phyloP scores from a whole-genome alignment of 495 filamentous ascomycete genomes.

The Wilcoxina mikolae region DNA sequence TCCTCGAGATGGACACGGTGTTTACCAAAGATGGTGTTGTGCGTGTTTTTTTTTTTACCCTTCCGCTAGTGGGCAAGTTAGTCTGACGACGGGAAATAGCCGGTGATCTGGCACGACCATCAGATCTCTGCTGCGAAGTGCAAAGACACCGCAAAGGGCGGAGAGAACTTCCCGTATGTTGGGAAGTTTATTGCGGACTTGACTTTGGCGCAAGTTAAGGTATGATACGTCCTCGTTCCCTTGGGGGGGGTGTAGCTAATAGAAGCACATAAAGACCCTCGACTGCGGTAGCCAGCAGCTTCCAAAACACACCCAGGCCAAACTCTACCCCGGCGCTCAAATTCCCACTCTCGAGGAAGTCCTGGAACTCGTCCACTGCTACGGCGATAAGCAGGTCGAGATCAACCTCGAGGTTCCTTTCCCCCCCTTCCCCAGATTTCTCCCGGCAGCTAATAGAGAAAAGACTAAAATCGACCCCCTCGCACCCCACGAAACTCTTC shows the following conservation, averaged over 20 bases:
- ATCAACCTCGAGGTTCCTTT: constrained; percentile 24
- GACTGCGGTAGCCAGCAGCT: constrained; percentile 26
- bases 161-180: constrained; percentile 20
- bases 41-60: background rate
- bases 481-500: constrained; percentile 23
- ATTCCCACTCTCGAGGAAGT: constrained; percentile 29
- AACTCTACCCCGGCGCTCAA: constrained; percentile 27
- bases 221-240: background rate
- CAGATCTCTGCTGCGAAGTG: constrained; percentile 23
- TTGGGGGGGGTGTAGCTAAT: background rate
- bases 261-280: constrained; percentile 17
- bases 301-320: constrained; percentile 12
- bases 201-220: constrained; percentile 29
- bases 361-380: constrained; percentile 27
- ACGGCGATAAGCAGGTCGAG: constrained; percentile 25
- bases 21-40: constrained; percentile 29
- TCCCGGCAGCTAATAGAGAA: background rate
- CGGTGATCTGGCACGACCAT: constrained; percentile 30
- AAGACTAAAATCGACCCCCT: constrained; percentile 28
- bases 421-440: background rate
- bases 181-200: constrained; percentile 29
- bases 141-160: constrained; percentile 18
- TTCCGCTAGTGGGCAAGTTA: background rate
- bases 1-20: constrained; percentile 29
- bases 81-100: constrained; percentile 10